A percentile compares a stretch with the other conserved stretches of the same genome.
Conservation (phyloP, 2,329 filamentous ascomycete species). For the Aspergillus thermomutatus region DNA sequence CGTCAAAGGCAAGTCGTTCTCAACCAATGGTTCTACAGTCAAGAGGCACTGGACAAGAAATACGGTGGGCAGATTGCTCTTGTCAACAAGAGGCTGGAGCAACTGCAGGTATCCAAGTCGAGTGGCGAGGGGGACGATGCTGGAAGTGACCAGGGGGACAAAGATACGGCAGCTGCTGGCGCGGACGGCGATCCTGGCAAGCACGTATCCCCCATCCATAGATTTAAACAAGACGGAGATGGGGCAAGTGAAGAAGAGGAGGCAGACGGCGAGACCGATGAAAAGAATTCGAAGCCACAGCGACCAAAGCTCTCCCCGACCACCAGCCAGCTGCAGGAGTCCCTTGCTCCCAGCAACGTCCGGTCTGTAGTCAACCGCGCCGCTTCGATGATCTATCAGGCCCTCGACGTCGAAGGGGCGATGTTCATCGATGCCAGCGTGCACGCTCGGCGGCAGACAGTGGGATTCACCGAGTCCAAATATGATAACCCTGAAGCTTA, state of each 20-base stretch:
- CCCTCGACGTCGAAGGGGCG: conserved; percentile 17
- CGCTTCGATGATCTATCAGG: conserved; percentile 14
- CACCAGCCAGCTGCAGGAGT: conserved; percentile 14
- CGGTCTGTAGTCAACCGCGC: conserved; percentile 17
- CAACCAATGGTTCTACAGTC: conserved; percentile 14
- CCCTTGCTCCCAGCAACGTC: conserved; percentile 12
- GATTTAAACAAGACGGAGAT: conserved; percentile 5
- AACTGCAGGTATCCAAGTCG: not conserved
- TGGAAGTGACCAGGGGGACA: not conserved
- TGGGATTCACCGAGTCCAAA: conserved; percentile 1
- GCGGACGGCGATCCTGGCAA: not conserved
- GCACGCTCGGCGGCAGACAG: conserved; percentile 15
- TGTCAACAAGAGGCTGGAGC: not conserved
- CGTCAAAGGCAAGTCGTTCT: conserved; percentile 18
- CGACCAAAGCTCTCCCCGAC: conserved; percentile 15
- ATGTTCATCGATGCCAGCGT: conserved; percentile 19
- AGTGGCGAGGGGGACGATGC: not conserved
- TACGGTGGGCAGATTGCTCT: not conserved
- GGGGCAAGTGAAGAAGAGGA: not conserved
- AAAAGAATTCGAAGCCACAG: conserved; percentile 1
- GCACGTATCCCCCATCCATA: conserved; percentile 11
- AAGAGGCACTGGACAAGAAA: not conserved
- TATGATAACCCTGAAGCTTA: not conserved
- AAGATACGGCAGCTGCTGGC: not conserved
- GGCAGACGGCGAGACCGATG: not conserved